A percentile compares a stretch with the other conserved stretches of the same genome.
Conservation (phyloP, 1,284 basidiomycete genomes). For the Ustilago xerochloae region DNA sequence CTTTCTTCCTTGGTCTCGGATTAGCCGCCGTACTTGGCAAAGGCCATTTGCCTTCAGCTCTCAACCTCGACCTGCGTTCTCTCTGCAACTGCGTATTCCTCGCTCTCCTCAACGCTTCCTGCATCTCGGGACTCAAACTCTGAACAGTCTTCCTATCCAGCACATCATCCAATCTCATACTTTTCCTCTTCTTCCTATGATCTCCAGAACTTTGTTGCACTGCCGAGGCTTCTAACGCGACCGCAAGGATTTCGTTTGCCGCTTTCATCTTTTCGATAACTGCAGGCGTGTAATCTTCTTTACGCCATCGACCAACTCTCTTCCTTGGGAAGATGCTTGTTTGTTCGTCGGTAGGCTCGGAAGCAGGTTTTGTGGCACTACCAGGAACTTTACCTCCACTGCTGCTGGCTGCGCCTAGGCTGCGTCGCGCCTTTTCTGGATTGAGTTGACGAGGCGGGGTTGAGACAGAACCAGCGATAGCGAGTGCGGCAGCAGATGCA, state of each 20-base stretch:
- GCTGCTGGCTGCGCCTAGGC: constrained; percentile 12
- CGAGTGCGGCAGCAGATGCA: no score
- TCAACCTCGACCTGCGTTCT: constrained; percentile 1
- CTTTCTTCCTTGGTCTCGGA: neutral
- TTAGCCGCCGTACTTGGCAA: neutral
- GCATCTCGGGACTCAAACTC: constrained; percentile 20
- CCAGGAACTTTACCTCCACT: constrained; percentile 24
- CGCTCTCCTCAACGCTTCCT: neutral
- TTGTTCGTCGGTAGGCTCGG: neutral
- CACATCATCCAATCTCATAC: constrained; percentile 8
- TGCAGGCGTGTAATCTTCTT: constrained; percentile 14
- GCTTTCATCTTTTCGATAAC: constrained; percentile 19
- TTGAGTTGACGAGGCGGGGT: constrained; percentile 1
- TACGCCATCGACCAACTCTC: constrained; percentile 24
- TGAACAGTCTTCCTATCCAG: constrained; percentile 9
- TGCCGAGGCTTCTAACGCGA: neutral
- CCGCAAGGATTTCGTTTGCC: constrained; percentile 20
- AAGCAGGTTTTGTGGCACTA: neutral
- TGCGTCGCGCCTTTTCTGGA: no score
- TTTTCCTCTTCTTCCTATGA: neutral
- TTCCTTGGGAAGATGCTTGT: constrained; percentile 6
- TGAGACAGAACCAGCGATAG: neutral
- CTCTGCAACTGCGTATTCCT: constrained; percentile 24
- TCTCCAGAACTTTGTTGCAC: neutral
- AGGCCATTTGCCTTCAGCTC: neutral